Evolutionary conservation across 2,329 filamentous ascomycete genomes (phyloP), one percentile per base, ranked within the genome.

Genomic region (Talaromyces sp.): DNA sequence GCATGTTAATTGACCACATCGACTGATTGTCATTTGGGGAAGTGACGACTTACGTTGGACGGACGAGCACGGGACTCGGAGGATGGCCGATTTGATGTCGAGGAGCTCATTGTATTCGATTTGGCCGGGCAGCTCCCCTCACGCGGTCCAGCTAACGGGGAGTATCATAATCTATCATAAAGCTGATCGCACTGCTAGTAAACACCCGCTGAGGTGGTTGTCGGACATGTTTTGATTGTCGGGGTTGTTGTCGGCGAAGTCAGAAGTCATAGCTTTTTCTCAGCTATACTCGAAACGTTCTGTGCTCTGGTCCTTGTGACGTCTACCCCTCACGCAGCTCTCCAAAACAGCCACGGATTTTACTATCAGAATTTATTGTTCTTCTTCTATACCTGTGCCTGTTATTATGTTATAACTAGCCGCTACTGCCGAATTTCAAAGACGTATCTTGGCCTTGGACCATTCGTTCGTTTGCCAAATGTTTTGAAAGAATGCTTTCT

Each of bases 1-100:
- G 7, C 15, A 22, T 6, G 33, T 48, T 31, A 45, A 37, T 25
- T 9, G 52, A 19, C 15, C 11, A 22, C 1, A 17, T 33, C 39
- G 28, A 48, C 15, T 1, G 8, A 28, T 46, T n/a, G 1, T 15
- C 5, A 21, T 28, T 35, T 33, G n/a, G 13, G 28, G 13, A 8
- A 10, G 21, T 35, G 45, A 1, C 43, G 41, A 54, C 65, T 62
- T 65, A 71, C 71, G 62, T 68, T 68, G 37, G 70, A 69, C 53
- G 70, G 72, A 62, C 33, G 58, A 35, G 13, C 31, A 13, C 52
- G 52, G 45, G 57, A 41, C 48, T 39, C 9, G 8, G 51, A 35
- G 43, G 35, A 33, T 21, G 31, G n/a, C n/a, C 19, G 53, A 25
- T 17, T 15, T 8, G 57, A 45, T 33, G 57, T n/a, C 19, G 51